Base-by-base conservation (phyloP, 1,139 yeast species). In the Suhomyces maxii region DNA sequence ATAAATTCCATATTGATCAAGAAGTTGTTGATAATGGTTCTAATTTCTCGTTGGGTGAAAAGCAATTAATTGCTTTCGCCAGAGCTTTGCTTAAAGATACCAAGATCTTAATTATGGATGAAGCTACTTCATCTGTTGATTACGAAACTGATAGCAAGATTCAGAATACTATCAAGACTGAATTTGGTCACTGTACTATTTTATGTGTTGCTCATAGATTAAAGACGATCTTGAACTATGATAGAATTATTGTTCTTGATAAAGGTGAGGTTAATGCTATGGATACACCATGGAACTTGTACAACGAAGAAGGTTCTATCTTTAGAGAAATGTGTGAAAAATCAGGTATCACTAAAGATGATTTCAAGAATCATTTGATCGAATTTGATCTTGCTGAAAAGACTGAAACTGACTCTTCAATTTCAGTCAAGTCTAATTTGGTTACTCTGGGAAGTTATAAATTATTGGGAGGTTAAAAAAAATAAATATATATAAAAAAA, bases 121-220 rank as follows among this genome's bases (percentile, higher is more conserved):
- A 86, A 62, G 93, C 93, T 12, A 86, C 95, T 0, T 85, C 93
- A 0, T 80, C 85, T 14, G 90, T 86, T 36, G 93, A 86, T 61
- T 83, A 83, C 57, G 86, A 81, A 53, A 85, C 93, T 0, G 93
- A 86, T 62, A 72, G 77, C 37, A 78, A 77, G 57, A 83, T 87
- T 53, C 93, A 86, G 63, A 55, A 67, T 4, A 82, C 87, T 18
- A 83, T 86, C 51, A 71, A 71, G 2, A 67, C 65, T 7, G 89
- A 84, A 59, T 85, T 86, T 57, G 59, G 67, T 8, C 61, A 78
- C 41, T 82, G 89, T 61, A 86, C 93, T 0, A 81, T 85, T 44
- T 65, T 86, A 55, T 84, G 90, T 57, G 84, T 86, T 64, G 93
- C 93, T 4, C 93, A 86, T 57, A 78, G 91, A 57, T 67, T 85